These are phyloP conservation scores for Alternaria sp. DNA, from an alignment of 2,329 filamentous ascomycete species.

Conservation along the genomic window DNA sequence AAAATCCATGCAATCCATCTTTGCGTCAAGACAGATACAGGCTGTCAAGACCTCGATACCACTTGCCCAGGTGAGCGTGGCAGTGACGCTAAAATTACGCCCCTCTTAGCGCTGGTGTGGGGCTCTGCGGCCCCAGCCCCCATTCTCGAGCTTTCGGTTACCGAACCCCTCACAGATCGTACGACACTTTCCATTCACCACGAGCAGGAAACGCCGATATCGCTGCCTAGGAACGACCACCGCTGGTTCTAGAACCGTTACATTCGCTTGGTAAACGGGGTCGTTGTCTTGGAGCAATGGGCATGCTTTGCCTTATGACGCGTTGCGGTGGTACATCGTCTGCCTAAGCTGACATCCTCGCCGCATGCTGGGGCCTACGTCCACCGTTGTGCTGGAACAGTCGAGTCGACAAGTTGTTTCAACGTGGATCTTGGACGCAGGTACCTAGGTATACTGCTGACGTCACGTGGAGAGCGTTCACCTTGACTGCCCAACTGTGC, in stretches of 20 bases:
- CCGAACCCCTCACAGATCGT: not conserved
- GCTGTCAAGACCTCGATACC: not conserved
- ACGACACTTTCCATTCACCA: not conserved
- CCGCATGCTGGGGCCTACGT: not conserved
- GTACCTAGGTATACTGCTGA: not conserved
- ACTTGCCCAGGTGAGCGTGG: not conserved
- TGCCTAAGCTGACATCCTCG: not conserved
- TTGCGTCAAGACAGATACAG: not conserved
- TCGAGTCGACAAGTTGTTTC: not conserved
- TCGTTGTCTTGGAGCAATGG: not conserved
- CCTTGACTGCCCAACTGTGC: not conserved
- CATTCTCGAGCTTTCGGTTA: not conserved
- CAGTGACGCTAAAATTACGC: not conserved
- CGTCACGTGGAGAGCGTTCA: not conserved
- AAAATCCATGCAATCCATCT: not conserved
- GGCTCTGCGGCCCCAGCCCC: not conserved
- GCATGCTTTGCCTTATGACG: not conserved
- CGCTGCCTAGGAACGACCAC: not conserved
- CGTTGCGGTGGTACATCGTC: not conserved
- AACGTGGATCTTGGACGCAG: not conserved
- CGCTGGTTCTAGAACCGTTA: not conserved
- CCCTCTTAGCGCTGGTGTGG: not conserved
- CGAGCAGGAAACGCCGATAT: not conserved
- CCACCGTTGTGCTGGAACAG: not conserved
- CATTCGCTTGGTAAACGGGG: not conserved